Conservation (phyloP, 768 basidiomycete genomes). For the Tylopilus vinaceipallidus region DNA sequence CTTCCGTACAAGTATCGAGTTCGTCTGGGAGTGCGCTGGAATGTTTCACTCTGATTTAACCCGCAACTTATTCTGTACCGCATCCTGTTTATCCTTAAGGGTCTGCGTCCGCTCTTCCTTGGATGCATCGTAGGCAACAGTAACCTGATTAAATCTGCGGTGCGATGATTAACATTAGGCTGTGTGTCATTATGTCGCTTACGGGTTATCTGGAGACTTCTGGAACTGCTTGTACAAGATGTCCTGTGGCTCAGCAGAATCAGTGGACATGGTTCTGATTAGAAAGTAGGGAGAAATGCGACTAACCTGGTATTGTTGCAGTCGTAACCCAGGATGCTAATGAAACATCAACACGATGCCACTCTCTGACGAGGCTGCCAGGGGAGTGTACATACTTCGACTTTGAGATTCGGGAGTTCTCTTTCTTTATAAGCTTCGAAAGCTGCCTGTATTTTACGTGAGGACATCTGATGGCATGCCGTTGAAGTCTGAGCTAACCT, state of each 20-base stretch:
- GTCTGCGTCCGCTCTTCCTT: conserved; percentile 85
- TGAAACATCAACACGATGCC: background rate
- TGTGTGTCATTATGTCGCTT: conserved; percentile 27
- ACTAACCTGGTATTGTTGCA: conserved; percentile 83
- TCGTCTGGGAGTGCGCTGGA: too few species aligned
- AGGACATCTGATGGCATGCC: background rate
- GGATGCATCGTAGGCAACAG: conserved; percentile 76
- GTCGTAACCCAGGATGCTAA: conserved; percentile 83
- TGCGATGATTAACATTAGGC: conserved; percentile 3
- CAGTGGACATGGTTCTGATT: background rate
- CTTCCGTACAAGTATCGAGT: background rate
- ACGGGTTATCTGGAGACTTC: conserved; percentile 96
- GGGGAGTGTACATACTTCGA: conserved; percentile 55
- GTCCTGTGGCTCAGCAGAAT: conserved; percentile 47
- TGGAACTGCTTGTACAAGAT: conserved; percentile 92
- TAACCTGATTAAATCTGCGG: conserved; percentile 78
- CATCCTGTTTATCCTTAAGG: conserved; percentile 63
- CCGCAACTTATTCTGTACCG: conserved; percentile 66
- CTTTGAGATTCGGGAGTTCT: conserved; percentile 74
- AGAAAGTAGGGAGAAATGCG: background rate
- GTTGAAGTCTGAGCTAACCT: conserved; percentile 43
- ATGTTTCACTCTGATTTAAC: conserved; percentile 27
- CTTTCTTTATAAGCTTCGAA: conserved; percentile 88
- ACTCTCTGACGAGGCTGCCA: too few species aligned
- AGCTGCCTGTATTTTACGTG: conserved; percentile 52